Conservation (phyloP, 805 yeast species). For the Candida cerambycidarum region DNA sequence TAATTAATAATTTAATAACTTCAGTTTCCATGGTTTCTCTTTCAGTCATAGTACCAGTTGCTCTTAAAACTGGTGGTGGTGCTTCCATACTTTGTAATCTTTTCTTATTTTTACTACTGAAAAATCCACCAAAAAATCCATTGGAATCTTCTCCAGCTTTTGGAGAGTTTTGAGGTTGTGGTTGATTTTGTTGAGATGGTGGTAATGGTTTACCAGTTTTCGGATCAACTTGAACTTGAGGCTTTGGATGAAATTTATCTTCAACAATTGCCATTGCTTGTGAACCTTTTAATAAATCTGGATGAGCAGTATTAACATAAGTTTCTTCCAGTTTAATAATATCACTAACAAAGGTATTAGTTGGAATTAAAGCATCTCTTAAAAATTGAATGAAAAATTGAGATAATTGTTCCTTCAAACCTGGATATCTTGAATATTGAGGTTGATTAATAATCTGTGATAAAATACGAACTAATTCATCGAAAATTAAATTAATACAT, state of each 20-base stretch:
- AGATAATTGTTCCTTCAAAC: conserved; percentile 81
- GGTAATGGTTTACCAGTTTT: conserved; percentile 83
- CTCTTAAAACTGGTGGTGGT: conserved; percentile 92
- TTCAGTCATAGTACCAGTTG: conserved; percentile 89
- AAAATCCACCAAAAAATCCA: conserved; percentile 95
- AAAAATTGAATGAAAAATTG: conserved; percentile 76
- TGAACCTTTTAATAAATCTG: conserved; percentile 91
- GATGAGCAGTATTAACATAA: conserved; percentile 96
- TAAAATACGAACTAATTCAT: conserved; percentile 88
- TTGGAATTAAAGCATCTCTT: conserved; percentile 77
- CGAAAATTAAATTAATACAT: conserved; percentile 87
- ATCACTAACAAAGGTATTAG: conserved; percentile 81
- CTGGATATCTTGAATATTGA: conserved; percentile 86
- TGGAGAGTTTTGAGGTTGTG: conserved; percentile 13
- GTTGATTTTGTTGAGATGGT: conserved; percentile 34
- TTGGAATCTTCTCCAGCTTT: conserved; percentile 50
- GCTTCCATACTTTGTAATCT: conserved; percentile 95
- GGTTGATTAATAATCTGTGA: conserved; percentile 81
- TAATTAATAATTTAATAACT: conserved; percentile 87
- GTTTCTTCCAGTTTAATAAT: conserved; percentile 85
- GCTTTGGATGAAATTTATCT: conserved; percentile 76
- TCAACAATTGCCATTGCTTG: conserved; percentile 92
- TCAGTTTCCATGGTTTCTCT: conserved; percentile 97
- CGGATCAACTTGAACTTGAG: conserved; percentile 79
- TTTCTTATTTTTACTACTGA: conserved; percentile 88